Conservation (phyloP, 345 rosid genomes). For the Cardiospermum halicacabum region DNA sequence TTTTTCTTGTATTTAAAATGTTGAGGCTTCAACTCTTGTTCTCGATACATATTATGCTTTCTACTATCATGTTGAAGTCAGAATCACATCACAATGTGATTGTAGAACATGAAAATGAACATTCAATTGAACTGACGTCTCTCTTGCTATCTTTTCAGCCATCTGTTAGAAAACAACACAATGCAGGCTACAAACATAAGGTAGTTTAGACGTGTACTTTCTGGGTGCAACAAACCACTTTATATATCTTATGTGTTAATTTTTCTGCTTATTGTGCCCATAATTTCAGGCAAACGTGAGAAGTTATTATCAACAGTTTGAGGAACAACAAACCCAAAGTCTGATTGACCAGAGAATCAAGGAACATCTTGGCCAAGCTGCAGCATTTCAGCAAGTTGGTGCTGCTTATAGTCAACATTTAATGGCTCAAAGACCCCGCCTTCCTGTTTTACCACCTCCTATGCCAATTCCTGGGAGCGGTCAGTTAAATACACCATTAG, state of each 20-base stretch:
- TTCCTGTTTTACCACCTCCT: constrained; percentile 71
- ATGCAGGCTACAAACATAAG: constrained; percentile 99
- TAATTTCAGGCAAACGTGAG: constrained; percentile 86
- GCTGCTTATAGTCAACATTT: constrained; percentile 84
- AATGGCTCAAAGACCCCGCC: constrained; percentile 72
- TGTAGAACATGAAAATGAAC: constrained; percentile 2
- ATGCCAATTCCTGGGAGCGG: constrained; percentile 44
- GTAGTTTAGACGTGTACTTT: constrained; percentile 19
- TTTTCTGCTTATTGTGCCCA: constrained; percentile 4
- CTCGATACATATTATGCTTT: neutral
- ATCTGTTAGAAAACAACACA: constrained; percentile 97
- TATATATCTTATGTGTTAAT: neutral
- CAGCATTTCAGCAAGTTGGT: constrained; percentile 86
- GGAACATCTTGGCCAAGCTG: constrained; percentile 91
- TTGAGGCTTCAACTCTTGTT: neutral
- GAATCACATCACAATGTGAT: neutral
- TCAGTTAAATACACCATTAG: constrained; percentile 36
- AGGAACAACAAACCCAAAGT: constrained; percentile 97
- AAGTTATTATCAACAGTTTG: constrained; percentile 91
- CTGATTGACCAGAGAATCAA: constrained; percentile 92
- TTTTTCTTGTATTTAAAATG: neutral
- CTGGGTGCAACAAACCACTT: neutral
- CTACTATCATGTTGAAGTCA: neutral
- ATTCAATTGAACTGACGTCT: neutral
- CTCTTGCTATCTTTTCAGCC: constrained; percentile 48